phyloP scores from a whole-genome alignment of 164 flowering plant species.

The Piper longum region DNA sequence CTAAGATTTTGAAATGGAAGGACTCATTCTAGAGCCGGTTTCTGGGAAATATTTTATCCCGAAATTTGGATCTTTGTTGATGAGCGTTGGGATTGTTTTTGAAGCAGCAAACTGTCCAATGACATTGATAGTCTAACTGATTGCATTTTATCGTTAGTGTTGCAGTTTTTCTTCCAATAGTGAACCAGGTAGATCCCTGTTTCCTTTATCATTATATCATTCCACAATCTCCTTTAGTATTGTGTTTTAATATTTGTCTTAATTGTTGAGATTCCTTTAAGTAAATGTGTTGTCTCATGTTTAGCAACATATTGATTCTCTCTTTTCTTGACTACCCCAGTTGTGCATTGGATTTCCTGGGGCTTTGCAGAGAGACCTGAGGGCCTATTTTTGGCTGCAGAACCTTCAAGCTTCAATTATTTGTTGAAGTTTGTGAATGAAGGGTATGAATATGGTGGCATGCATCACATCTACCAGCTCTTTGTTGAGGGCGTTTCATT shows the following conservation, averaged over 20 bases:
- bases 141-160: no score
- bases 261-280: not conserved
- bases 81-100: no score
- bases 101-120: no score
- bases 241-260: not conserved
- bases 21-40: no score
- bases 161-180: no score
- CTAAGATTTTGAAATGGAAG: no score
- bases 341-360: not conserved
- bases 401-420: not conserved
- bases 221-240: no score
- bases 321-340: not conserved
- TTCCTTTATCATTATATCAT: not conserved
- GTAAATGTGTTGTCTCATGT: not conserved
- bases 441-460: not conserved
- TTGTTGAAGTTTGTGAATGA: not conserved
- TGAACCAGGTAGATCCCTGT: not conserved
- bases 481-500: not conserved
- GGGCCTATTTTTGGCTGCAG: not conserved
- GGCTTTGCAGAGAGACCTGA: not conserved
- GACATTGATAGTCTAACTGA: no score
- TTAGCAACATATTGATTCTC: not conserved
- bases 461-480: not conserved
- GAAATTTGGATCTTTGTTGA: no score
- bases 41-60: no score